Conservation (phyloP, 176 grass and related monocot genomes). For the bread wheat (Triticum aestivum) region IWGSC_CS_RefSeq_v2.1 NC_057801.1:773943328-773943827, state of each 20-base stretch:
- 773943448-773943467: constrained; percentile 16
- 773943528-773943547: constrained; percentile 16
- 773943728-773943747: no score
- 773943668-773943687: no score
- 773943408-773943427: constrained; percentile 30
- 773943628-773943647: constrained; percentile 31
- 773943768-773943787: no score
- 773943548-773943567: constrained; percentile 31
- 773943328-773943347: not conserved
- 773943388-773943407: not conserved
- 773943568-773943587: constrained; percentile 25
- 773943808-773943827: not conserved
- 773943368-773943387: not conserved
- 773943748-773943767: no score
- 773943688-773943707: no score
- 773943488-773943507: constrained; percentile 11
- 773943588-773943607: constrained; percentile 21
- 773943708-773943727: no score
- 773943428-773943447: constrained; percentile 32
- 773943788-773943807: not conserved
- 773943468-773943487: not conserved
- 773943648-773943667: not conserved
- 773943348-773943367: not conserved
- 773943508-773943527: constrained; percentile 32
- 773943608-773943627: constrained; percentile 27